Evolutionary conservation across 176 grass and related monocot genomes (phyloP), one percentile per base, ranked within the genome.

Genomic region (Ampelocalamus luodianensis): DNA sequence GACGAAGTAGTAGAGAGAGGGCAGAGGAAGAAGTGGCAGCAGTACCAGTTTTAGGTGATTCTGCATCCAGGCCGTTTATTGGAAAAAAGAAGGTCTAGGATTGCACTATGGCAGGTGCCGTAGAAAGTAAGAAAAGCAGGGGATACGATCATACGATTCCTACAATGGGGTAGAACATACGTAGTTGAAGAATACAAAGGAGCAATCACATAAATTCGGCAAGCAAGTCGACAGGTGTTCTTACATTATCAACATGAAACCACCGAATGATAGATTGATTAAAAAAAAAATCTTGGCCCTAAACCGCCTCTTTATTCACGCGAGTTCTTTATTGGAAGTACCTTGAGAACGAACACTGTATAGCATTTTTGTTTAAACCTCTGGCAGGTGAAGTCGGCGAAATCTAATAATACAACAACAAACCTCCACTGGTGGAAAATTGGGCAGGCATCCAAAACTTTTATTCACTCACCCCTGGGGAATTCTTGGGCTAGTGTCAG

Each of bases 401-500:
- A 71, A 70, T 63, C 13, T 70, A 81, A 76, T 11, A 89, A 54
- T 71, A 90, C 38, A 90, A 49, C 48, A 77, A 44, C 17, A 67
- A 81, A 68, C n/a, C 45, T 20, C 20, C 43, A 65, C 45, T 27
- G 32, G 22, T 71, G 26, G 72, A 86, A 86, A 90, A 86, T 27
- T 24, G 22, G 36, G 45, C 10, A 37, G 53, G 43, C 83, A 64
- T 45, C 65, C 48, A 38, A 63, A 86, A 78, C 7, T 16, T 81
- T 46, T 86, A 82, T 82, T 72, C 73, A 50, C 83, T 56, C 22
- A 71, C 56, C 24, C 53, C 15, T 3, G 20, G 46, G 15, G 38
- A 82, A 82, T 86, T 11, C 53, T 72, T 66, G 45, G 56, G 65
- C 11, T 27, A 64, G 71, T 64, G 44, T 58, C 26, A 71, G 26